phyloP scores from a whole-genome alignment of 2,329 filamentous ascomycete species.

The Colletotrichum truncatum region DNA sequence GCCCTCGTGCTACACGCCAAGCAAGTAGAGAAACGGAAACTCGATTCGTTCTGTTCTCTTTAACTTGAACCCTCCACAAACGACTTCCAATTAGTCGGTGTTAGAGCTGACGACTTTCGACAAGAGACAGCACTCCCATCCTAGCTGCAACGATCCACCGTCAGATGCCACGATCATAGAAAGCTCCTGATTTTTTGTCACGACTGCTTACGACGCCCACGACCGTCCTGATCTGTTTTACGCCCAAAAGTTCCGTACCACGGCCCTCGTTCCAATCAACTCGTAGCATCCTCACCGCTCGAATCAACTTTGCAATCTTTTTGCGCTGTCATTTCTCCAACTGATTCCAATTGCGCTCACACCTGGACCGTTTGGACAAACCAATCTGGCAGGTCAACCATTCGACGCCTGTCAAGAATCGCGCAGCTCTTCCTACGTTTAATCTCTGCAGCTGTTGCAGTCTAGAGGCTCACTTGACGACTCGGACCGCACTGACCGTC shows the following conservation, averaged over 20 bases:
- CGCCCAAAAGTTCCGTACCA: not conserved
- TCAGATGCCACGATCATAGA: conserved; percentile 17
- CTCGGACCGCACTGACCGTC: conserved; percentile 12
- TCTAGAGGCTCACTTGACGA: conserved; percentile 3
- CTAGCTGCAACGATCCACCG: not conserved
- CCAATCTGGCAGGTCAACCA: not conserved
- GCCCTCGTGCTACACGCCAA: conserved; percentile 21
- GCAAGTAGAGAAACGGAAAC: not conserved
- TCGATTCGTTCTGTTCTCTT: not conserved
- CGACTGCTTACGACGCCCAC: conserved; percentile 28
- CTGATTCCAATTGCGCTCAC: not conserved
- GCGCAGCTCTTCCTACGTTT: not conserved
- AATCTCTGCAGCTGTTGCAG: not conserved
- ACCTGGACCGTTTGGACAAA: not conserved
- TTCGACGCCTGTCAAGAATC: not conserved
- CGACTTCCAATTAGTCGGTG: not conserved
- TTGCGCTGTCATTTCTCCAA: not conserved
- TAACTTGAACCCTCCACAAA: not conserved
- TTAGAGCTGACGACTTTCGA: not conserved
- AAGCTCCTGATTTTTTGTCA: conserved; percentile 9
- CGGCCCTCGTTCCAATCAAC: not conserved
- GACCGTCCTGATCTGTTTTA: conserved; percentile 23
- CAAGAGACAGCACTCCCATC: not conserved
- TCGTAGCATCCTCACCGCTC: conserved; percentile 1
- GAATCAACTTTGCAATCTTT: not conserved